Evolutionary conservation across 2,329 filamentous ascomycete species (phyloP), one percentile per base, ranked within the genome.

Genomic region (Alternaria infectoria): DNA sequence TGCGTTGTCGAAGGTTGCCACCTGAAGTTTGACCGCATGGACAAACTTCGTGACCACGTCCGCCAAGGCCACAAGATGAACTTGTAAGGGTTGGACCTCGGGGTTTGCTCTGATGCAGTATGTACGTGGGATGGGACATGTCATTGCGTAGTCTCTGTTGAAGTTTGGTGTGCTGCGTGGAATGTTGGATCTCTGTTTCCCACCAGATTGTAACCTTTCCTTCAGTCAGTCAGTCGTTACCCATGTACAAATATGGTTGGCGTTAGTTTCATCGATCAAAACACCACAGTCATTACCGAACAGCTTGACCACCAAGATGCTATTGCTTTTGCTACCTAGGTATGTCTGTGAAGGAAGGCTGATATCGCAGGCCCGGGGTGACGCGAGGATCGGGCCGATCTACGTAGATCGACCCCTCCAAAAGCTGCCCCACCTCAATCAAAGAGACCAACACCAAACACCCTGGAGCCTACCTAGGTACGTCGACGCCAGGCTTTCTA

Each of bases 1-100:
- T 57, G 57, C 15, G 13, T 56, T 7, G 23, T 64, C 6, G 32
- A 40, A 5, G 46, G 49, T 1, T 57, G 57, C 32, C 9, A 43
- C 52, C 61, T 17, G 57, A 61, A 54, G 25, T 64, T 64, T 47
- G 25, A 45, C 17, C 57, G 61, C 21, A n/a, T 47, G 13, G 61
- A 60, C 57, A 64, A 61, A 49, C 25, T 57, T 28, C 57, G 52
- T 23, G 57, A 25, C 17, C 57, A 64, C 12, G 8, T 44, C 1
- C 54, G 30, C 8, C 52, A 57, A 2, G 26, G 54, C 5, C 54
- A 57, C 26, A 57, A 36, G 9, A 47, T 47, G 2, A 3, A 5
- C 23, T 30, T 55, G 23, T 55, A 26, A 28, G 5, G 4, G 10
- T 4, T 21, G 21, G 21, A 5, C 21, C 21, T 21, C 21, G 21